Base-by-base conservation (phyloP, 176 grass and related monocot genomes). In the Puya raimondii region DNA sequence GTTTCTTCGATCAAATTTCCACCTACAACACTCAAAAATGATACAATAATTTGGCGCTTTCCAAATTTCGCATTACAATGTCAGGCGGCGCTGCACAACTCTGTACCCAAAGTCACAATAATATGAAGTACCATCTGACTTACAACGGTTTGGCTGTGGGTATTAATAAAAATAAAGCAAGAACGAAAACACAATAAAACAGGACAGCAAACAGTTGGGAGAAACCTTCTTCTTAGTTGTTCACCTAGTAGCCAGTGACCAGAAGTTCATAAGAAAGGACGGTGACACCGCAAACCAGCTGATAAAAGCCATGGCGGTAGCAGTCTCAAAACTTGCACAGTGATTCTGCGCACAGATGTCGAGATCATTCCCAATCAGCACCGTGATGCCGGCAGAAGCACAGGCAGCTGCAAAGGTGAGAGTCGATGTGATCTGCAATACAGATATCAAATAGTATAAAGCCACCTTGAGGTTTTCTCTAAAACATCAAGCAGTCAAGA, bases 291-390 rank as follows among this genome's bases (percentile, higher is more conserved):
- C 77, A 72, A 97, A 87, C 72, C 89, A 97, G 70, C 93, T 92
- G 53, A 97, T 81, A 75, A 97, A 97, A 11, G 71, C 84, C 93
- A 97, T 97, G 4, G 93, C 84, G 14, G 82, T 87, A 9, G 93
- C 79, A 2, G 79, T 83, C 50, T 87, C 74, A 47, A 97, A 97
- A 61, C 76, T 83, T 14, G 74, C 78, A 65, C 93, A 97, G 16
- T 92, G 84, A 50, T 97, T 97, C 27, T 83, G 64, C 0, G 71
- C 50, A 66, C 93, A 92, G 33, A 97, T 74, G 68, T 80, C 71
- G 47, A 97, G 81, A 65, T 97, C 93, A 13, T 85, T 79, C 29
- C 85, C 77, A 64, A 97, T 97, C 52, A 97, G 49, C 29, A 87
- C 79, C 0, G 93, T 97, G 68, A 97, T 87, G 64, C 84, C 93